Base-by-base conservation (phyloP, 441 rosid species). In the California macrophylla region DNA sequence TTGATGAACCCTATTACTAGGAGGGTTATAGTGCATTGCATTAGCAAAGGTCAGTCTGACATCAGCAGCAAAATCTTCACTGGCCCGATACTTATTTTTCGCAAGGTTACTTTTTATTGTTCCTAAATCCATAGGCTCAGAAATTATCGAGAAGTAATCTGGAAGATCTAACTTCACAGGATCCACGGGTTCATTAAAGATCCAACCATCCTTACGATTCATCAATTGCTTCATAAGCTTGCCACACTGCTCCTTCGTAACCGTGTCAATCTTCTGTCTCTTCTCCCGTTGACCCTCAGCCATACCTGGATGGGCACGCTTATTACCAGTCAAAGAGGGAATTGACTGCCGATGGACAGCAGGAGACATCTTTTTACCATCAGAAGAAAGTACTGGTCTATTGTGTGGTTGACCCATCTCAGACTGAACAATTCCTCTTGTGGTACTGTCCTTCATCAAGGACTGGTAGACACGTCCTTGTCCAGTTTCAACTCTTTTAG, bases 51-150 rank as follows among this genome's bases (percentile, higher is more conserved):
- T 88, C 75, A 88, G 72, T 64, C 83, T 77, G 3, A 88, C 73
- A 82, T 88, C 93, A 21, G 76, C 85, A 40, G 82, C 90, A 86
- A 88, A 88, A 68, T 83, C 93, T 58, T 86, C 83, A 3, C 54
- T 23, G 52, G 66, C 75, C 30, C 6, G 28, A 38, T 88, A 88
- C 20, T 7, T 32, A 50, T 81, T 81, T 72, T 73, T 88, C 65
- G 66, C 76, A 65, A 88, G 76, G 66, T 79, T 86, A 2, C 67
- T 82, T 56, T 72, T 82, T 4, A 88, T 66, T 13, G 93, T 88
- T 66, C 87, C 90, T 64, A 88, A 67, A 80, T 88, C 93, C 93
- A 88, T 88, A 10, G 93, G 93, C 29, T 69, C 68, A 0, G 79
- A 68, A 66, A 88, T 77, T 21, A 88, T 72, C 24, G 82, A 69